These are phyloP conservation scores for Triticum dicoccoides DNA, from an alignment of 176 grass and related monocot species.

Conservation along the genomic window DNA sequence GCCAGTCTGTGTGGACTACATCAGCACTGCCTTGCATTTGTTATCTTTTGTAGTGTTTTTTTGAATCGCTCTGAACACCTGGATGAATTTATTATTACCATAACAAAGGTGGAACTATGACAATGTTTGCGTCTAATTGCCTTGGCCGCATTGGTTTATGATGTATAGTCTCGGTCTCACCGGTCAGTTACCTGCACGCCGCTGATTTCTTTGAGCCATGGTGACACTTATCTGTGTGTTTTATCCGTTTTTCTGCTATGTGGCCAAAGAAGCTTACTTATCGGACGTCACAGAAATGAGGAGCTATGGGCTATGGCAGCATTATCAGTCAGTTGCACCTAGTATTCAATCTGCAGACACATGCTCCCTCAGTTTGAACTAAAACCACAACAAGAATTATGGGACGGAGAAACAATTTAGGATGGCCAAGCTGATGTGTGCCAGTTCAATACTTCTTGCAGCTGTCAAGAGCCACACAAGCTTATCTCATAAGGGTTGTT, in stretches of 20 bases:
- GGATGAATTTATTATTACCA: background rate
- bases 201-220: background rate
- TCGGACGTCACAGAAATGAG: background rate
- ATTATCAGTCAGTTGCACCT: background rate
- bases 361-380: no score
- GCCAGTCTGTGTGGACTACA: background rate
- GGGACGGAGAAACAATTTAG: background rate
- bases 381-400: no score
- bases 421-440: background rate
- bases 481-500: background rate
- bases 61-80: background rate
- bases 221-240: background rate
- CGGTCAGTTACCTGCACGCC: background rate
- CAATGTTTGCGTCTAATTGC: background rate
- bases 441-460: background rate
- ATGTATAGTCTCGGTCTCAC: background rate
- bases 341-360: background rate
- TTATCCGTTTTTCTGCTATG: background rate
- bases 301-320: background rate
- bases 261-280: background rate
- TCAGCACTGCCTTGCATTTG: background rate
- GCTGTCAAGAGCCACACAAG: background rate
- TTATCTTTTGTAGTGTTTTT: background rate
- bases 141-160: background rate
- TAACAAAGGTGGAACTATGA: background rate